These are phyloP conservation scores for Tothia fuscella DNA, from an alignment of 2,329 filamentous ascomycete genomes.

Conservation along the genomic window DNA sequence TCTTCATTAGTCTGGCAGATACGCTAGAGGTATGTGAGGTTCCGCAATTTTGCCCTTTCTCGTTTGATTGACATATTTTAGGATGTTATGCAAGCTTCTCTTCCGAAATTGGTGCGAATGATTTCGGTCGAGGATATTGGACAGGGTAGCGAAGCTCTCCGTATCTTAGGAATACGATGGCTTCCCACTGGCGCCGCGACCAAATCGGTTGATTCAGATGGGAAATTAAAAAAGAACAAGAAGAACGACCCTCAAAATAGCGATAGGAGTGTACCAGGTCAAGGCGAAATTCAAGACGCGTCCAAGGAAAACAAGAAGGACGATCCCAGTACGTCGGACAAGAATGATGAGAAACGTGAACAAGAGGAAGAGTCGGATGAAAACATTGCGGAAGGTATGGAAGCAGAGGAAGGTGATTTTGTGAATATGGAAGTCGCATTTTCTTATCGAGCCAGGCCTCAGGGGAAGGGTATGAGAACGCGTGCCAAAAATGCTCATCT, in stretches of 20 bases:
- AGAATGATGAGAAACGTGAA: slow-evolving; percentile 25
- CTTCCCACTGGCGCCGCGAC: slow-evolving; percentile 59
- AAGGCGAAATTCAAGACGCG: slow-evolving; percentile 27
- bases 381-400: slow-evolving; percentile 48
- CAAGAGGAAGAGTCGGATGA: slow-evolving; percentile 20
- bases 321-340: slow-evolving; percentile 21
- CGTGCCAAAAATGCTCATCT: slow-evolving; percentile 64
- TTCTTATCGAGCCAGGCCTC: slow-evolving; percentile 55
- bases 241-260: slow-evolving; percentile 32
- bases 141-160: slow-evolving; percentile 58
- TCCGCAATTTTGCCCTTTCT: too few species aligned
- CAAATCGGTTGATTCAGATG: slow-evolving; percentile 46
- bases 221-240: slow-evolving; percentile 35
- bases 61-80: background rate
- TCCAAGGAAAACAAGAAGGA: slow-evolving; percentile 23
- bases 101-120: slow-evolving; percentile 60
- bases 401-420: slow-evolving; percentile 66
- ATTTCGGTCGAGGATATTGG: slow-evolving; percentile 65
- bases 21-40: slow-evolving; percentile 44
- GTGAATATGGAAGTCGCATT: slow-evolving; percentile 67
- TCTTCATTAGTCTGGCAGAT: slow-evolving; percentile 57
- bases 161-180: slow-evolving; percentile 61
- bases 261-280: slow-evolving; percentile 38
- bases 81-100: slow-evolving; percentile 68
- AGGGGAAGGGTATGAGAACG: slow-evolving; percentile 45